Conservation (phyloP, 2,329 filamentous ascomycete genomes). For the Cercospora zeae-maydis region DNA sequence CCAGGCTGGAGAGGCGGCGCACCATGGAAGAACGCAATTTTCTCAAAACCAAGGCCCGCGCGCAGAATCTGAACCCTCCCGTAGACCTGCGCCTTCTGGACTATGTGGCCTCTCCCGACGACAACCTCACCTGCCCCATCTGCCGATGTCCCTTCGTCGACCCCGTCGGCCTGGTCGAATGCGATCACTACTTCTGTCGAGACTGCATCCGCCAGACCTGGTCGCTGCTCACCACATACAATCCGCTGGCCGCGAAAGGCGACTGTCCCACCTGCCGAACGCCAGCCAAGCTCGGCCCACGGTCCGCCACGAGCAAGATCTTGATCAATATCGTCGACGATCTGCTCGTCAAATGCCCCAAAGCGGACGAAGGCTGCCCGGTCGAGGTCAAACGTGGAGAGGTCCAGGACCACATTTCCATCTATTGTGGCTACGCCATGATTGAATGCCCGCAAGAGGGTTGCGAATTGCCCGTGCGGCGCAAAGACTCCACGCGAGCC, state of each 20-base stretch:
- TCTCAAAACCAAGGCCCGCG: constrained; percentile 27
- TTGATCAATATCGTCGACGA: constrained; percentile 61
- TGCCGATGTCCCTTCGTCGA: constrained; percentile 61
- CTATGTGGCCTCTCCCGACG: constrained; percentile 54
- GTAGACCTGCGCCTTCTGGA: constrained; percentile 58
- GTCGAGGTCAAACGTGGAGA: constrained; percentile 54
- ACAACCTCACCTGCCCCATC: constrained; percentile 61
- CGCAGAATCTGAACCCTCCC: constrained; percentile 32
- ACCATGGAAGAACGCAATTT: constrained; percentile 35
- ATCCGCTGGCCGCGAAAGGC: constrained; percentile 32
- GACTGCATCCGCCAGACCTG: constrained; percentile 54
- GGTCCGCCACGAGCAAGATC: constrained; percentile 46
- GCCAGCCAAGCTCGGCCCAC: constrained; percentile 38
- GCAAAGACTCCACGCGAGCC: constrained; percentile 52
- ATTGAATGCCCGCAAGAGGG: constrained; percentile 51
- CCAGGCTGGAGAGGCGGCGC: constrained; percentile 32
- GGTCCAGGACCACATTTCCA: constrained; percentile 57
- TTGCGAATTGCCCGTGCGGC: constrained; percentile 52
- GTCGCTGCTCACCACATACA: constrained; percentile 36
- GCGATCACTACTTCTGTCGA: constrained; percentile 62
- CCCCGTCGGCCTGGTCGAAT: constrained; percentile 54
- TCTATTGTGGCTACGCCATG: constrained; percentile 56
- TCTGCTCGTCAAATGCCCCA: constrained; percentile 58
- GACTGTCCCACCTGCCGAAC: constrained; percentile 58
- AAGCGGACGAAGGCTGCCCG: constrained; percentile 51